Base-by-base conservation (phyloP, 495 filamentous ascomycete species). In the Aspergillus diversus region DNA sequence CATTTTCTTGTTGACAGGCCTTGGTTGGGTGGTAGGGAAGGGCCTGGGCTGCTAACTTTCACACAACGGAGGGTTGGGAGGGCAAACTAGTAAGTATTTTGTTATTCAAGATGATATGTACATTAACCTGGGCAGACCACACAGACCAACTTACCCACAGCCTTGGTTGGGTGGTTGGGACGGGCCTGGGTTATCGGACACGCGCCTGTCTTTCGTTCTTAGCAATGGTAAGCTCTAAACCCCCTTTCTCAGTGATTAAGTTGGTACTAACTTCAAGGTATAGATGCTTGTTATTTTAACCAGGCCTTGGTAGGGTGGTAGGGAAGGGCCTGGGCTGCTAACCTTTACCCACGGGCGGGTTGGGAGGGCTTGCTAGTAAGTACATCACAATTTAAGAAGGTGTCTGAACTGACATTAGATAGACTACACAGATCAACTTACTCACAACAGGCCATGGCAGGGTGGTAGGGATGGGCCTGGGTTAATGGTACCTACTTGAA, bases 401-500 rank as follows among this genome's bases (percentile, higher is more conserved):
- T 27, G 21, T 27, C 1, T 2, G 2, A 27, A 27, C 21, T 27
- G 2, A 27, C 21, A 1, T 27, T 27, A n/a, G 21, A 27, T 27
- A 27, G 21, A 27, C 2, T 2, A 27, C 39, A 43, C 39, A 43
- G 11, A 43, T 43, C 8, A 9, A 43, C 39, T 43, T 31, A 5
- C 5, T 5, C 27, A 8, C 34, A 39, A 5, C 33, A 43, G 55
- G 34, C 56, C 37, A 9, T 33, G 62, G 63, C 50, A 50, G 63
- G 63, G 57, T 53, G 57, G 63, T 17, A 46, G 63, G 63, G 63
- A 50, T 46, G 63, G 63, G 63, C 63, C 63, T 65, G 63, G 63
- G 63, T 61, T 27, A 27, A 27, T 27, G 21, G 21, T 27, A 27
- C 21, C 21, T 27, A 27, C 21, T 27, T 27, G n/a, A 27, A 27